Base-by-base conservation (phyloP, 176 grass and related monocot species). In the Microstegium vimineum region DNA sequence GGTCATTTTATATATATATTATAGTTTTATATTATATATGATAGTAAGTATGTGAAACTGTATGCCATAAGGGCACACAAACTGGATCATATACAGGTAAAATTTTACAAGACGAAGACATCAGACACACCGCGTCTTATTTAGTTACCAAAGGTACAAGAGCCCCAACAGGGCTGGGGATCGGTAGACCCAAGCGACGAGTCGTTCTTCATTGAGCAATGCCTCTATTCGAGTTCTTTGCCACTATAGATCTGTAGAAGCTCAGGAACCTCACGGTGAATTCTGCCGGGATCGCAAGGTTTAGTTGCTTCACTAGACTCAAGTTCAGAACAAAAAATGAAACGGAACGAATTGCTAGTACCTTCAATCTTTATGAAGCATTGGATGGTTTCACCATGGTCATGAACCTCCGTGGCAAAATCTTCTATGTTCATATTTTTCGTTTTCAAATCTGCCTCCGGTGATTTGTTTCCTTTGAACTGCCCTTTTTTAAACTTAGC, bases 181-280 rank as follows among this genome's bases (percentile, higher is more conserved):
- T 84, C 65, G 56, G 22, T 14, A 5, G 18, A 74, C 3, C 2
- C 8, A 46, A 72, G 52, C 43, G 23, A 73, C 0, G 35, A 43
- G 15, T 14, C 46, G 5, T 28, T 30, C 43, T 73, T 84, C 73
- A 89, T 4, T 26, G 36, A 82, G 63, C 31, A 33, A 59, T 15
- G 2, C 18, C 82, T 71, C 57, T 81, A 32, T 33, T 78, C 4
- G 47, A 63, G 49, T 62, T 89, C 86, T 94, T 91, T 26, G 81
- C 69, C 51, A 42, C 64, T 59, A 86, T 15, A 0, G 92, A 91
- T 76, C 79, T 91, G 83, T 91, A 89, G 66, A 81, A 84, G 76
- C 92, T 84, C 81, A 91, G 86, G 83, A 94, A 94, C 66, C 85
- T 91, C n/a, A 90, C 92, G 8, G 76, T 89, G 41, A 94, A 94